These are phyloP conservation scores for Melanomma pulvis-pyrius DNA, from an alignment of 495 filamentous ascomycete species.

Conservation along the genomic window DNA sequence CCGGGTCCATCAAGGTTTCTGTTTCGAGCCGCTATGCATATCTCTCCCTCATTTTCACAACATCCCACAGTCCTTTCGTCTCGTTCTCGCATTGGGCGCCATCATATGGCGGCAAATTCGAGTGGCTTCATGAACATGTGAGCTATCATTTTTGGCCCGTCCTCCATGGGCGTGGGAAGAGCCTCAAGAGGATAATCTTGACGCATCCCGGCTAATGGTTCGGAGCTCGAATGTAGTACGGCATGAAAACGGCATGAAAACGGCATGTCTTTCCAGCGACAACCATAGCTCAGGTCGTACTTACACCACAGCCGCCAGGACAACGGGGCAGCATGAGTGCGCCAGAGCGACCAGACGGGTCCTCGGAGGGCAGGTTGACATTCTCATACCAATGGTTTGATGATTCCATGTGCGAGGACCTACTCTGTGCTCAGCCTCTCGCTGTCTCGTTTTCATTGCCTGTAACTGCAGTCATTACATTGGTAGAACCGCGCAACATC, in stretches of 20 bases:
- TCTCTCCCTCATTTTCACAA: background rate
- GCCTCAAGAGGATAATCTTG: too few relatives aligned
- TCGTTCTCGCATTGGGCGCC: background rate
- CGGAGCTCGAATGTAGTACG: background rate
- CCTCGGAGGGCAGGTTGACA: background rate
- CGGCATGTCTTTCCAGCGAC: conserved; percentile 3
- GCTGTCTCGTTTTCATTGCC: too few relatives aligned
- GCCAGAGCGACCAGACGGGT: background rate
- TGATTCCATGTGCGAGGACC: too few relatives aligned
- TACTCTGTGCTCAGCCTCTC: too few relatives aligned
- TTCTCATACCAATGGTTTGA: background rate
- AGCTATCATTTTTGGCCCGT: too few relatives aligned
- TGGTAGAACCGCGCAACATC: too few relatives aligned
- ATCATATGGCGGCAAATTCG: too few relatives aligned
- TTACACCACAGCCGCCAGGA: background rate
- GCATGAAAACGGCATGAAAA: background rate
- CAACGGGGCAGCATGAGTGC: background rate
- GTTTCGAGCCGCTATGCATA: background rate
- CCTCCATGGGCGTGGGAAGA: too few relatives aligned
- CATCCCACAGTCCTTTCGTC: background rate
- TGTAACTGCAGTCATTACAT: too few relatives aligned
- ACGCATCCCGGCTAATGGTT: too few relatives aligned
- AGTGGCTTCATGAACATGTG: too few relatives aligned
- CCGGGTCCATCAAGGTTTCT: background rate
- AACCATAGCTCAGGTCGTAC: background rate